phyloP scores from a whole-genome alignment of 2,329 filamentous ascomycete species.

The Didymella exigua region DNA sequence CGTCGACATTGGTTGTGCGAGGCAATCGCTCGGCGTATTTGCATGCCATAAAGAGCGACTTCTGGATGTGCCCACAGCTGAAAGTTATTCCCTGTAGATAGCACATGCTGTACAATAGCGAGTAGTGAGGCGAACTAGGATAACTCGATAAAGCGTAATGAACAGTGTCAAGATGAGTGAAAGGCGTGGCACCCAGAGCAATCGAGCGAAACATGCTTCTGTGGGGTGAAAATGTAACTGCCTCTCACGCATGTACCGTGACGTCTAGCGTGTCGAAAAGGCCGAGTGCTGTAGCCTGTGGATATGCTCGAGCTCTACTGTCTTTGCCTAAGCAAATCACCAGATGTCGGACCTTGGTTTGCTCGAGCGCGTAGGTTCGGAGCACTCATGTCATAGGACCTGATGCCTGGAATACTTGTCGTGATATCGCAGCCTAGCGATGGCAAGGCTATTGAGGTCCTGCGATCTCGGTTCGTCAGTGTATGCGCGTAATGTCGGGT shows the following conservation, averaged over 20 bases:
- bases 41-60: not conserved
- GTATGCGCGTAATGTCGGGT: constrained; percentile 5
- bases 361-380: not conserved
- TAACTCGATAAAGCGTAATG: not conserved
- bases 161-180: not conserved
- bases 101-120: not conserved
- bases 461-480: constrained; percentile 7
- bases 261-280: too few relatives aligned
- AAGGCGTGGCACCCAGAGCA: too few relatives aligned
- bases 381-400: not conserved
- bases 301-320: too few relatives aligned
- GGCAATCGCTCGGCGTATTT: not conserved
- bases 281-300: too few relatives aligned
- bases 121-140: not conserved
- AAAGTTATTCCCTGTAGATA: not conserved
- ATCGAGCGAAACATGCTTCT: too few relatives aligned
- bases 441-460: not conserved
- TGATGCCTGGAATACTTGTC: not conserved
- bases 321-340: too few relatives aligned
- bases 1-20: not conserved
- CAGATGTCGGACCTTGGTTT: not conserved
- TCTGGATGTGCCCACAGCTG: not conserved
- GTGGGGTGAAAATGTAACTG: too few relatives aligned
- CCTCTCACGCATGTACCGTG: too few relatives aligned
- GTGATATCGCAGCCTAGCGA: not conserved